Conservation (phyloP, 768 basidiomycete species). For the Naganishia vishniacii region DNA sequence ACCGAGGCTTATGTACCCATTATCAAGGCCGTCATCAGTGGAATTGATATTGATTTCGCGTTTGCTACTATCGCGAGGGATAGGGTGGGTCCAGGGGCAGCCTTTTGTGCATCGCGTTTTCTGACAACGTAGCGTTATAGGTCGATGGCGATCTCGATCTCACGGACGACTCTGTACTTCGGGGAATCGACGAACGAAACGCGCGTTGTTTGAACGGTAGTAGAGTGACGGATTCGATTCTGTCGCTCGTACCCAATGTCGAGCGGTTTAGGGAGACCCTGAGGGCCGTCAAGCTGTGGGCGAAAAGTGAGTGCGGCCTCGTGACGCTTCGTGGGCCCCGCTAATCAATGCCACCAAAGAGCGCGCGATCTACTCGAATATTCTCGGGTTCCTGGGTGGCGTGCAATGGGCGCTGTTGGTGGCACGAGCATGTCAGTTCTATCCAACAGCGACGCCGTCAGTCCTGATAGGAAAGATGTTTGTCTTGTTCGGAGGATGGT, state of each 20-base stretch:
- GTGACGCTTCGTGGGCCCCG: conserved; percentile 1
- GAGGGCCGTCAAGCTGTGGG: conserved; percentile 96
- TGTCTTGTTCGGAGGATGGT: conserved; percentile 98
- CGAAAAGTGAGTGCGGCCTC: conserved; percentile 63
- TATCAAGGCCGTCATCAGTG: conserved; percentile 81
- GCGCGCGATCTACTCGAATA: conserved; percentile 95
- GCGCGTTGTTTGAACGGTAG: conserved; percentile 86
- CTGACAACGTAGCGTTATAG: neutral
- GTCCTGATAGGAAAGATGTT: conserved; percentile 97
- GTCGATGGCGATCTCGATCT: conserved; percentile 57
- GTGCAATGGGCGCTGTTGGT: conserved; percentile 98
- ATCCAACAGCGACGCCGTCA: conserved; percentile 88
- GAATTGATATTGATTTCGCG: conserved; percentile 87
- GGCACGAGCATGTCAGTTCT: conserved; percentile 97
- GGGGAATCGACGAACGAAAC: conserved; percentile 88
- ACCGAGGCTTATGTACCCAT: conserved; percentile 96
- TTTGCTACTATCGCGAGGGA: conserved; percentile 58
- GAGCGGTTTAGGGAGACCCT: conserved; percentile 89
- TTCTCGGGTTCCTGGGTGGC: conserved; percentile 94
- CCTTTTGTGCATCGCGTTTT: neutral
- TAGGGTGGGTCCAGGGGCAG: conserved; percentile 14
- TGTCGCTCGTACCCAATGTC: conserved; percentile 89
- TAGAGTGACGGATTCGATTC: conserved; percentile 87
- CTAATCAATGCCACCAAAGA: conserved; percentile 53
- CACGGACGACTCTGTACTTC: conserved; percentile 81